Base-by-base conservation (phyloP, 2,329 filamentous ascomycete species). In the Salinomyces thailandicus region DNA sequence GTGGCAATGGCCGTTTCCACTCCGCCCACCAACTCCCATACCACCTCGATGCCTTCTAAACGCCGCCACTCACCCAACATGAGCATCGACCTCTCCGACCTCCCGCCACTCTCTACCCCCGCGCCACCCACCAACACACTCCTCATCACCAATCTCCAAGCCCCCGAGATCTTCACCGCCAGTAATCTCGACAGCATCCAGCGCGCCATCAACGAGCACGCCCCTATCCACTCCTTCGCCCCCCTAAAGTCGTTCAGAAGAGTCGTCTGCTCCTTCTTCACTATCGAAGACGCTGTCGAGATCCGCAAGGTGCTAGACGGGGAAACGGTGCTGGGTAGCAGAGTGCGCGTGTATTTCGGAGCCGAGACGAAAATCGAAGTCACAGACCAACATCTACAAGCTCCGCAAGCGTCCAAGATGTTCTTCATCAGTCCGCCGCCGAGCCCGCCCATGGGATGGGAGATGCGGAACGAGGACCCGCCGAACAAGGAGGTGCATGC, bases 231-330 rank as follows among this genome's bases (percentile, higher is more conserved):
- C 62, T 77, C 79, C 41, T 91, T 83, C 71, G 75, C 81, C 8
- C 84, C 84, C 0, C 73, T 91, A 44, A 85, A 84, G 59, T 86
- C 81, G 5, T 85, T 91, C 69, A 75, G 79, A 46, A 79, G 84
- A 58, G 85, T 91, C 53, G 71, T 89, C 49, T 75, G 83, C 43
- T 85, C 81, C 48, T 89, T 91, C 68, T 79, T 72, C 61, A 75
- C 77, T 42, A 68, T 73, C 51, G 72, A 78, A 36, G 73, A 79
- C 36, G 82, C 84, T 38, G 76, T 84, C 50, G 67, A 69, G 38
- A 80, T 89, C 38, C 78, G 81, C 45, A 67, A 75, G 47, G 68
- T 79, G 37, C 82, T 85, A 62, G 82, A 91, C 52, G 78, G 79
- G 50, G 79, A 86, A 62, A 65, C 66, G 16, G 69, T 89, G 47